Evolutionary conservation across 352 stramenopile genomes (phyloP), one percentile per base, ranked within the genome.

Genomic region (Vaucheria bursata): DNA sequence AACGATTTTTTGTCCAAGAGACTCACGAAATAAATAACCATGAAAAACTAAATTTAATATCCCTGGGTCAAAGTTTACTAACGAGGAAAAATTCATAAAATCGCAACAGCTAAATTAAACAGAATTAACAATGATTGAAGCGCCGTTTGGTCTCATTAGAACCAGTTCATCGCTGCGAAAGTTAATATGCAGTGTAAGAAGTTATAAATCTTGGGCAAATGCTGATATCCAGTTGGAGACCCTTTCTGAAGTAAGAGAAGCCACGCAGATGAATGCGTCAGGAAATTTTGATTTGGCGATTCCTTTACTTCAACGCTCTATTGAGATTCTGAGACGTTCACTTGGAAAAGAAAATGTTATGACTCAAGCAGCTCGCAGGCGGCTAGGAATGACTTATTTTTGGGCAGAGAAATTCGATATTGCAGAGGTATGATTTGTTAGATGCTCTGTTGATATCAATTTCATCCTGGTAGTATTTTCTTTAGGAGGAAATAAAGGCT

Each of bases 211-310:
- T 2, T 68, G 53, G 53, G 53, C 53, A 2, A 37, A 34, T 34
- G 53, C 53, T 2, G 53, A 68, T 68, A 34, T 34, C 34, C 53
- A 68, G 53, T 34, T 68, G 53, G 53, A 68, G 8, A 34, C 53
- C 2, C 8, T 68, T 2, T 2, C 2, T 8, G 53, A 68, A 68
- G 53, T 68, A 34, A 68, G 37, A 68, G 53, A 68, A 2, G 53
- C 53, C 7, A 34, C 2, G 37, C 31, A 7, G 2, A 2, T 68
- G 53, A 34, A 68, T 7, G 53, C 53, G 2, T 2, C 2, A 68
- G 53, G 53, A 2, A 31, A 68, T 7, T 34, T 37, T 31, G 2
- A 7, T 68, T 34, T 2, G 37, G 53, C 53, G 31, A 68, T 68
- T 37, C 53, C 53, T 2, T 34, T 68, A 34, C 53, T 68, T 31